phyloP scores from a whole-genome alignment of 1,284 basidiomycete species.

The Xanthoconium separans region DNA sequence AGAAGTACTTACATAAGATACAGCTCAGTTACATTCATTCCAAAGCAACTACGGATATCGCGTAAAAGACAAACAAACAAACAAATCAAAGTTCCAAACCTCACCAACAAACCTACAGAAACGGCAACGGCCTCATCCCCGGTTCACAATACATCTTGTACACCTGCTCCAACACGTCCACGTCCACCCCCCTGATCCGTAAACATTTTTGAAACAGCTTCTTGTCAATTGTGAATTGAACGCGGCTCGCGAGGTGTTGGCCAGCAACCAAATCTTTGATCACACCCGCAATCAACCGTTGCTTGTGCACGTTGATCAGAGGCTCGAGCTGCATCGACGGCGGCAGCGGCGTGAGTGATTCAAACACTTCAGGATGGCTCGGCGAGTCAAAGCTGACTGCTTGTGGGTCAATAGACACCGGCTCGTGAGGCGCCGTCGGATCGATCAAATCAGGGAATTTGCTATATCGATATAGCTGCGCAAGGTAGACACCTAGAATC shows the following conservation, averaged over 20 bases:
- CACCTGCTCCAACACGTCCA: constrained; percentile 50
- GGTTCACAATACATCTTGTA: constrained; percentile 37
- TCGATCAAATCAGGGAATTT: constrained; percentile 80
- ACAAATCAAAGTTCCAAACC: not conserved
- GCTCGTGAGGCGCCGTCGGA: constrained; percentile 71
- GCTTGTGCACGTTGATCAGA: constrained; percentile 86
- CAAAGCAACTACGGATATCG: not conserved
- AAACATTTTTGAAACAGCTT: constrained; percentile 75
- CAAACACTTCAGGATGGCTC: constrained; percentile 75
- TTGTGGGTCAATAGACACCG: constrained; percentile 61
- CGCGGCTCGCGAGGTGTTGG: constrained; percentile 74
- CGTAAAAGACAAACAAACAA: not conserved
- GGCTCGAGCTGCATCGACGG: constrained; percentile 78
- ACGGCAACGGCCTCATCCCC: constrained; percentile 16
- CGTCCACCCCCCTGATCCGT: constrained; percentile 62
- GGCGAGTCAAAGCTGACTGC: constrained; percentile 65
- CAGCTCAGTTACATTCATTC: no score
- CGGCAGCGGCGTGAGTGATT: constrained; percentile 66
- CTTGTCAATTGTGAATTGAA: constrained; percentile 69
- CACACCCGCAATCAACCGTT: constrained; percentile 73
- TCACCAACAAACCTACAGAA: constrained; percentile 17
- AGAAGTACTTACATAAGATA: no score
- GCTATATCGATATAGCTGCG: constrained; percentile 65
- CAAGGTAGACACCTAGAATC: constrained; percentile 68
- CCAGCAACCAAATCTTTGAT: constrained; percentile 77